A percentile compares a stretch with the other conserved stretches of the same genome.
These are phyloP conservation scores for Nigrospora sphaerica DNA, from an alignment of 2,329 filamentous ascomycete genomes.

Conservation along the genomic window DNA sequence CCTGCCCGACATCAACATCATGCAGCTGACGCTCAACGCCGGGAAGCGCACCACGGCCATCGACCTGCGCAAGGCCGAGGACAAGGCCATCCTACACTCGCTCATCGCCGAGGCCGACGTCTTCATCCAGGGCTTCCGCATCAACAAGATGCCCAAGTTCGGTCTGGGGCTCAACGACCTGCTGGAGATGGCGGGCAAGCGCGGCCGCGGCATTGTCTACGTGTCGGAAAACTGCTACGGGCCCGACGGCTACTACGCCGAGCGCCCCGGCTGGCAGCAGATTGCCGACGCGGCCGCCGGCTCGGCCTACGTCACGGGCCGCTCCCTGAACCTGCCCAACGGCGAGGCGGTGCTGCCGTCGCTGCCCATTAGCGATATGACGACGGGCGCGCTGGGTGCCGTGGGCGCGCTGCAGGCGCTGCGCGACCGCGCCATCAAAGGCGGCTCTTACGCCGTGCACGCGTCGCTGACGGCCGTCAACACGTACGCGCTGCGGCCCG, in stretches of 20 bases:
- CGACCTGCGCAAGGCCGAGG: slow-evolving; percentile 35
- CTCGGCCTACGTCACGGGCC: slow-evolving; percentile 23
- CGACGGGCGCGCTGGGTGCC: slow-evolving; percentile 23
- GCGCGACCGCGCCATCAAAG: slow-evolving; percentile 20
- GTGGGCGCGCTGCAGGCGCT: slow-evolving; percentile 23
- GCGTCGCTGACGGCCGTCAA: slow-evolving; percentile 20
- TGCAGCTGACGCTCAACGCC: slow-evolving; percentile 33
- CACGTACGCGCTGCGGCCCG: slow-evolving; percentile 16
- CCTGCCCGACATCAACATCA: slow-evolving; percentile 31
- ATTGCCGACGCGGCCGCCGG: slow-evolving; percentile 33
- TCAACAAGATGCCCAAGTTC: slow-evolving; percentile 31
- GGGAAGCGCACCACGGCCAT: slow-evolving; percentile 40
- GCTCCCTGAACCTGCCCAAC: slow-evolving; percentile 14
- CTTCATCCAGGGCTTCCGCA: slow-evolving; percentile 46
- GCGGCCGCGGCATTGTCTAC: slow-evolving; percentile 37
- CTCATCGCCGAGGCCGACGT: slow-evolving; percentile 43
- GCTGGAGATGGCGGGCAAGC: slow-evolving; percentile 27
- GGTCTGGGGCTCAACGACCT: slow-evolving; percentile 33
- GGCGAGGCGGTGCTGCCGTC: slow-evolving; percentile 21
- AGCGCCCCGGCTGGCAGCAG: slow-evolving; percentile 43
- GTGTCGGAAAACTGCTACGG: slow-evolving; percentile 45
- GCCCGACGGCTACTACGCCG: slow-evolving; percentile 34
- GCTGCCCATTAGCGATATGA: slow-evolving; percentile 28
- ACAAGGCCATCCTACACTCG: slow-evolving; percentile 28
- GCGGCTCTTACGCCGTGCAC: slow-evolving; percentile 22